phyloP scores from a whole-genome alignment of 2,329 filamentous ascomycete genomes.

The Colletotrichum sp. region DNA sequence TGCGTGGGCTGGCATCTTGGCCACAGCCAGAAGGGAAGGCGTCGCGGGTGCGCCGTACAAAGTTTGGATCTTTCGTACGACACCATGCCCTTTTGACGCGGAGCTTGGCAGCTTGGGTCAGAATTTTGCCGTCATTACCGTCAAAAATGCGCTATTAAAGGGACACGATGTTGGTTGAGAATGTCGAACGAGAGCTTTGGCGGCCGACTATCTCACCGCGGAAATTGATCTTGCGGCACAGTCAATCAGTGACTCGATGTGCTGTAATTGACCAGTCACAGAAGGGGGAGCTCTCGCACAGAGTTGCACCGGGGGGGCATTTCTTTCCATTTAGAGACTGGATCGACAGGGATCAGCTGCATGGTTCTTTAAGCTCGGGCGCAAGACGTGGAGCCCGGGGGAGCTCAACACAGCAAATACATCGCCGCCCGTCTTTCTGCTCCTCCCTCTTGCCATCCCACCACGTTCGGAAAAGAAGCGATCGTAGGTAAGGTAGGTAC shows the following conservation, averaged over 20 bases:
- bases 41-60: neutral
- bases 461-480: neutral
- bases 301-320: neutral
- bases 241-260: neutral
- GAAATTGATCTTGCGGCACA: conserved; percentile 15
- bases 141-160: neutral
- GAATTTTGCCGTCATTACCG: neutral
- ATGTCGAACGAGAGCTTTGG: neutral
- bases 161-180: neutral
- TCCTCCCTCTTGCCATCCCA: neutral
- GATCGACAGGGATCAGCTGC: neutral
- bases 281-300: neutral
- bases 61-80: neutral
- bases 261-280: neutral
- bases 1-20: neutral
- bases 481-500: neutral
- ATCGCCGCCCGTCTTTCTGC: neutral
- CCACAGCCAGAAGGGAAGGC: neutral
- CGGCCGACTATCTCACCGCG: neutral
- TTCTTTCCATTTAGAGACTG: neutral
- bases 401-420: neutral
- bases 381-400: neutral
- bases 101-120: neutral
- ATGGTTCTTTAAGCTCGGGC: neutral
- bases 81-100: neutral